A percentile compares a stretch with the other conserved stretches of the same genome.
These are phyloP conservation scores for Evansstolkia leycettana DNA, from an alignment of 495 filamentous ascomycete species.

Conservation along the genomic window DNA sequence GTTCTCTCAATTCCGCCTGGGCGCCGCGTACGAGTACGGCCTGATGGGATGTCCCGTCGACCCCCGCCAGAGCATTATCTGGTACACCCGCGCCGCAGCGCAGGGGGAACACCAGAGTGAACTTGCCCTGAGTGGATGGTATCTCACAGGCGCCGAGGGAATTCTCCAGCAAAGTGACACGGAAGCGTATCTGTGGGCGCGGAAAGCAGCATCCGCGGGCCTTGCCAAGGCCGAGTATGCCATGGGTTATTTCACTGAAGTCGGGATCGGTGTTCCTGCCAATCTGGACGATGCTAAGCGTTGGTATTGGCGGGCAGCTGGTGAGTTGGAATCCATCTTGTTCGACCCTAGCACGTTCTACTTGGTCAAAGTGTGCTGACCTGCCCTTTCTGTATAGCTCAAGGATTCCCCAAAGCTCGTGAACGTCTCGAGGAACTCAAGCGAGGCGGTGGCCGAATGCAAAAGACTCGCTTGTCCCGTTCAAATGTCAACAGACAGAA, in stretches of 20 bases:
- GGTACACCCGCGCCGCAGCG: conserved; percentile 84
- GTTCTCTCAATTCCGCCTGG: conserved; percentile 84
- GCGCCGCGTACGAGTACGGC: conserved; percentile 82
- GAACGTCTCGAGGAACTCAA: conserved; percentile 89
- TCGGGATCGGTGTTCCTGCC: conserved; percentile 77
- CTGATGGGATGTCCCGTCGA: conserved; percentile 72
- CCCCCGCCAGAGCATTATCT: conserved; percentile 70
- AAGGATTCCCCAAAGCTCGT: conserved; percentile 85
- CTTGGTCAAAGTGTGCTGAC: not conserved
- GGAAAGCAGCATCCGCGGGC: conserved; percentile 78
- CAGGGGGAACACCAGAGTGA: conserved; percentile 94
- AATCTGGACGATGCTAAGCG: conserved; percentile 91
- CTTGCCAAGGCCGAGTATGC: conserved; percentile 91
- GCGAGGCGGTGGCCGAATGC: conserved; percentile 54
- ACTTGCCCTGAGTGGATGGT: conserved; percentile 89
- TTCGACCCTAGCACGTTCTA: not conserved
- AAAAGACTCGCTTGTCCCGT: conserved; percentile 70
- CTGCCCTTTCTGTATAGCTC: conserved; percentile 46
- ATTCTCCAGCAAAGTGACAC: conserved; percentile 87
- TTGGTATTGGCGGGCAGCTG: conserved; percentile 96
- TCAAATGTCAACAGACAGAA: conserved; percentile 73
- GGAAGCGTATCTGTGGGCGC: conserved; percentile 93
- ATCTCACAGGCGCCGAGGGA: conserved; percentile 80
- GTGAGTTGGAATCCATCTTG: conserved; percentile 49
- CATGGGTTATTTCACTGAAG: conserved; percentile 95